Evolutionary conservation across 83 land plant genomes (phyloP).

Genomic region (Isoetes engelmannii): DNA sequence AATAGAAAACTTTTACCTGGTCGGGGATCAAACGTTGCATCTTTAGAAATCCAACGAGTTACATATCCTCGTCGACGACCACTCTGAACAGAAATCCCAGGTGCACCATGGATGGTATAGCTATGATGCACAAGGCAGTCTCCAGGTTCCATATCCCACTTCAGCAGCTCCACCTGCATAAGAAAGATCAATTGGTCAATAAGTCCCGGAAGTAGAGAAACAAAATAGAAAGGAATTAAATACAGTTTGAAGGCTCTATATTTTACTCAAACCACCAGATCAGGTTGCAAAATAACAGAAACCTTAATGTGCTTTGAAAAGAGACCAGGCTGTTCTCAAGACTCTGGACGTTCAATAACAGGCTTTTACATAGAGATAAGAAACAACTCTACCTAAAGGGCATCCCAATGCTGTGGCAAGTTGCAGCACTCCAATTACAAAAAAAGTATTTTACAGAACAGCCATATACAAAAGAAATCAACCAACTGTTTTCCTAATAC

Average conservation of each 20-base stretch:
- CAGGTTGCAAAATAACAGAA: not conserved
- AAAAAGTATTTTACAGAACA: not conserved
- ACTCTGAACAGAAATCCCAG: conserved; percentile 26
- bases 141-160: conserved; percentile 38
- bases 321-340: no score
- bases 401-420: no score
- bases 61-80: conserved; percentile 29
- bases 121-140: conserved; percentile 33
- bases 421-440: no score
- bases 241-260: not conserved
- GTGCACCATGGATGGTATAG: conserved; percentile 35
- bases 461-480: not conserved
- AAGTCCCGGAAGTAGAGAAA: not conserved
- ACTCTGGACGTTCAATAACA: no score
- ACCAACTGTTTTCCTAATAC: not conserved
- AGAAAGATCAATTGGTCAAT: not conserved
- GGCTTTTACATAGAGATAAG: no score
- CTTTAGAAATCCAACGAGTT: conserved; percentile 34
- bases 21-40: conserved; percentile 30
- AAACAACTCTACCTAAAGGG: no score
- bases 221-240: not conserved
- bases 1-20: conserved; percentile 20
- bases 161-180: conserved; percentile 19
- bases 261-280: not conserved
- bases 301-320: not conserved